Evolutionary conservation across 2,329 filamentous ascomycete species (phyloP).

Genomic region (Cytospora schulzeri): DNA sequence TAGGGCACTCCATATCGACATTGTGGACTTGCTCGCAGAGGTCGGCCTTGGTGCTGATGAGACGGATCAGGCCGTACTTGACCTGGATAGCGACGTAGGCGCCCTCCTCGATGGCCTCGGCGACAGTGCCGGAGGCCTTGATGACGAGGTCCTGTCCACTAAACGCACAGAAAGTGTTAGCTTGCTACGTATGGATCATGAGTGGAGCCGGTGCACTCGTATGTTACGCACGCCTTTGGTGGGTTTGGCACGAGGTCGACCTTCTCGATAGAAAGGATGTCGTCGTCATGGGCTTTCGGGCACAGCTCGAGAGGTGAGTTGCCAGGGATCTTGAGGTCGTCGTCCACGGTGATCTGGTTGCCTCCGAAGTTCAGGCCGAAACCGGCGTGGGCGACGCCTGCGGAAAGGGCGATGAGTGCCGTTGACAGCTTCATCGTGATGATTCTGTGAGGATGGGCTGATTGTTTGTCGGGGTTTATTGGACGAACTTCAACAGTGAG

Average conservation of each 20-base stretch:
- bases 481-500: neutral
- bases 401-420: slow-evolving; percentile 48
- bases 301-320: slow-evolving; percentile 86
- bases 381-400: slow-evolving; percentile 47
- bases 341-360: slow-evolving; percentile 50
- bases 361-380: slow-evolving; percentile 49
- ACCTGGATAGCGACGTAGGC: slow-evolving; percentile 82
- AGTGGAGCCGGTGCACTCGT: neutral
- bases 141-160: slow-evolving; percentile 81
- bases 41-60: slow-evolving; percentile 79
- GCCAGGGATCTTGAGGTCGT: slow-evolving; percentile 71
- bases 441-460: neutral
- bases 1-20: slow-evolving; percentile 85
- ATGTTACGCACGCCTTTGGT: slow-evolving; percentile 74
- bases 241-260: slow-evolving; percentile 87
- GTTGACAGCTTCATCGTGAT: slow-evolving; percentile 46
- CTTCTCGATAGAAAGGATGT: slow-evolving; percentile 75
- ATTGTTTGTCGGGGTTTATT: neutral
- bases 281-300: slow-evolving; percentile 60
- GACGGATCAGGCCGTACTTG: slow-evolving; percentile 90
- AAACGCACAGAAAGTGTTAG: slow-evolving; percentile 13
- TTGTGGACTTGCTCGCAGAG: slow-evolving; percentile 89
- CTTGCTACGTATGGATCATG: slow-evolving; percentile 6
- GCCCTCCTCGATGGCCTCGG: slow-evolving; percentile 71
- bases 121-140: slow-evolving; percentile 74